Conservation (phyloP, 768 basidiomycete species). For the Termitomyces sp. region DNA sequence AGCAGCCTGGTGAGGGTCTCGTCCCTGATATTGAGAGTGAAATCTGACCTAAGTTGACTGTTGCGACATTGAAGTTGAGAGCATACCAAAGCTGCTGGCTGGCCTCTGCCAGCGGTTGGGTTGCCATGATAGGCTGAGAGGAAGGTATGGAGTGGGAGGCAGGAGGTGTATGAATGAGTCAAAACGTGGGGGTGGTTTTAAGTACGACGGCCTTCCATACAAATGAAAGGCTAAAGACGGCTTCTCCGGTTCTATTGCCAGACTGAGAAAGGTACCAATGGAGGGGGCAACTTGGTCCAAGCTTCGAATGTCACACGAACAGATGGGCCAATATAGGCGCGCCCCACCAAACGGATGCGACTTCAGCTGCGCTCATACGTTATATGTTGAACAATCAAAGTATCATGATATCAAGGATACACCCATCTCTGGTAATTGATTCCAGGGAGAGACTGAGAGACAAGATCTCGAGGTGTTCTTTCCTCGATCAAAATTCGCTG, state of each 20-base stretch:
- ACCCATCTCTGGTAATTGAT: conserved; percentile 10
- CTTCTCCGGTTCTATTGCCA: conserved; percentile 53
- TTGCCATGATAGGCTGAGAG: conserved; percentile 44
- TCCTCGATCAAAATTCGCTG: conserved; percentile 29
- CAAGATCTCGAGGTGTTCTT: conserved; percentile 19
- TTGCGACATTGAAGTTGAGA: conserved; percentile 3
- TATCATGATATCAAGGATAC: conserved; percentile 11
- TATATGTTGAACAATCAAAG: conserved; percentile 9
- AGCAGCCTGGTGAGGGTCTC: conserved; percentile 58
- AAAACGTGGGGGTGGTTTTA: conserved; percentile 36
- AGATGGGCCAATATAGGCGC: conserved; percentile 11
- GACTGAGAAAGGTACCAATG: conserved; percentile 34
- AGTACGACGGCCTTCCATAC: conserved; percentile 38
- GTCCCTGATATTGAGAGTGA: conserved; percentile 42
- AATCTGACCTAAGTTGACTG: conserved; percentile 11
- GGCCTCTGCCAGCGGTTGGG: conserved; percentile 51
- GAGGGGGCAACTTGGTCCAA: conserved; percentile 40
- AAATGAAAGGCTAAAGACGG: conserved; percentile 47
- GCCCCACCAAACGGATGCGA: conserved; percentile 4
- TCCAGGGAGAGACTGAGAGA: conserved; percentile 1
- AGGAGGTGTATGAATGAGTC: conserved; percentile 30
- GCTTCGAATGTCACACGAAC: conserved; percentile 43
- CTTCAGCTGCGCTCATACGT: conserved; percentile 10
- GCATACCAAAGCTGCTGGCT: conserved; percentile 65
- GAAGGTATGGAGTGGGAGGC: conserved; percentile 33